Conservation (phyloP, 805 yeast genomes). For the Kazachstania kunashirensis region DNA sequence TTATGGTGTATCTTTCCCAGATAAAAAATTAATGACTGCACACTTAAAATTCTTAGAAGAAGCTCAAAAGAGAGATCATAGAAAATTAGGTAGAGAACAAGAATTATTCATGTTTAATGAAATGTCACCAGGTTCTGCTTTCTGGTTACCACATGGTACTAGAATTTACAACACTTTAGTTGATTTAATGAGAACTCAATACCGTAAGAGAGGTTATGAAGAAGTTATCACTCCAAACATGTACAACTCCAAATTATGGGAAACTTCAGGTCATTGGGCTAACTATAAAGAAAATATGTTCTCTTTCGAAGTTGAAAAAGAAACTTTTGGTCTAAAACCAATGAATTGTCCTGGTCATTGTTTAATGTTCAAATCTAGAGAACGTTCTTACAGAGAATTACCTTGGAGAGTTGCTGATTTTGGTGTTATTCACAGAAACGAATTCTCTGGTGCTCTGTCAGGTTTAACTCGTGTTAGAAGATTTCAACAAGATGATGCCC, state of each 20-base stretch:
- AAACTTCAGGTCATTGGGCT: conserved; percentile 97
- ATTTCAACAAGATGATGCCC: conserved; percentile 99
- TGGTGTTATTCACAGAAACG: conserved; percentile 95
- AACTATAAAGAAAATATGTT: conserved; percentile 98
- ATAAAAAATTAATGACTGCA: conserved; percentile 89
- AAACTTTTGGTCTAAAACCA: conserved; percentile 87
- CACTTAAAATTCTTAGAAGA: conserved; percentile 91
- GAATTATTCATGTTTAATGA: conserved; percentile 93
- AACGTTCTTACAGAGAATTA: conserved; percentile 90
- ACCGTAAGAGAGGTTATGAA: conserved; percentile 88
- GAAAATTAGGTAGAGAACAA: conserved; percentile 94
- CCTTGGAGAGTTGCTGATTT: conserved; percentile 99
- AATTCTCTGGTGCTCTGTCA: conserved; percentile 88
- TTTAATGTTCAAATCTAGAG: conserved; percentile 81
- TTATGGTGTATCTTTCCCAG: conserved; percentile 98
- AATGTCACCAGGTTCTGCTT: conserved; percentile 94
- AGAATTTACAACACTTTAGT: conserved; percentile 87
- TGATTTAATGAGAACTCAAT: conserved; percentile 72
- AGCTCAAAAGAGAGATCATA: conserved; percentile 92
- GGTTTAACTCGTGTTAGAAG: conserved; percentile 96
- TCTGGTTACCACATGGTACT: conserved; percentile 99
- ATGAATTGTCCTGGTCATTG: conserved; percentile 93
- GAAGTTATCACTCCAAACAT: conserved; percentile 99
- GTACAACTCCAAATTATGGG: conserved; percentile 97
- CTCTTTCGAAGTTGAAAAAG: conserved; percentile 93